Evolutionary conservation across 352 stramenopile genomes (phyloP).

Genomic region (Pythium angustatum): DNA sequence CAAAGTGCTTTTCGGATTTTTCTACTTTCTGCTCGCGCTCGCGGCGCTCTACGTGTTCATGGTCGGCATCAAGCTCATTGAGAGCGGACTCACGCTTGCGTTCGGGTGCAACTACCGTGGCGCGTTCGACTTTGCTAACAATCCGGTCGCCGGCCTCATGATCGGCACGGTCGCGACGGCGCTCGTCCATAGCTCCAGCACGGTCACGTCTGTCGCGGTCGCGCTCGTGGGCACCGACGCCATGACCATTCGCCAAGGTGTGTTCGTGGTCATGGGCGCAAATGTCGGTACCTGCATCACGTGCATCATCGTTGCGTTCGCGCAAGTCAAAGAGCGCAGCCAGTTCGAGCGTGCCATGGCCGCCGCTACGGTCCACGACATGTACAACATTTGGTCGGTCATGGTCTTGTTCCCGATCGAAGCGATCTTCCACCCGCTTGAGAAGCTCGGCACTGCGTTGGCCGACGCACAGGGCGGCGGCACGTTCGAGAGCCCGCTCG

Average conservation of each 20-base stretch:
- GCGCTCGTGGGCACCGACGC: constrained; percentile 7
- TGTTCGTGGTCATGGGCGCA: constrained; percentile 83
- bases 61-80: constrained; percentile 49
- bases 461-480: constrained; percentile 13
- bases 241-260: constrained; percentile 37
- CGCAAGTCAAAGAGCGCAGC: constrained; percentile 18
- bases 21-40: constrained; percentile 28
- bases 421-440: constrained; percentile 35
- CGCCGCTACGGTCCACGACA: constrained; percentile 23
- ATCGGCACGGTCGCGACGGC: constrained; percentile 47
- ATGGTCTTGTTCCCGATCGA: constrained; percentile 33
- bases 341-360: constrained; percentile 39
- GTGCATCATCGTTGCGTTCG: constrained; percentile 20
- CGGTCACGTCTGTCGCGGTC: constrained; percentile 27
- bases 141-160: constrained; percentile 47
- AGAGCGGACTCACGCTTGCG: constrained; percentile 41
- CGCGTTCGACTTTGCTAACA: constrained; percentile 37
- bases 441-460: constrained; percentile 29
- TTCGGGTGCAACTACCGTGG: constrained; percentile 36
- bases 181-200: constrained; percentile 45
- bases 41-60: constrained; percentile 56
- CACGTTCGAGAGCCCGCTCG: constrained; percentile 26
- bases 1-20: constrained; percentile 17
- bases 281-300: constrained; percentile 46
- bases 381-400: constrained; percentile 22